Base-by-base conservation (phyloP, 805 yeast genomes). In the Zygosaccharomyces rouxii region DNA sequence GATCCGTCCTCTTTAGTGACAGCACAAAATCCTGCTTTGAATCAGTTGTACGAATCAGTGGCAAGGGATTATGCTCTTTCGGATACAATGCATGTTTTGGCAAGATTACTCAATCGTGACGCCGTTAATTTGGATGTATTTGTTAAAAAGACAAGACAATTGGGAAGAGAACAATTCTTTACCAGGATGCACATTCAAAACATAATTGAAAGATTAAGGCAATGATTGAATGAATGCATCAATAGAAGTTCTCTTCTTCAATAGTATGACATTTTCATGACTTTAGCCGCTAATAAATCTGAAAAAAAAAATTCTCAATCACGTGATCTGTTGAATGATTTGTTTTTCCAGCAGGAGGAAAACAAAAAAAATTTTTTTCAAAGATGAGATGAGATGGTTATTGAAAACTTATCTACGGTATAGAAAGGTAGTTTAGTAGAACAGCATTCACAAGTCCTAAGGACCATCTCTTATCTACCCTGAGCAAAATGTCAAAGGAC, bases 11-110 rank as follows among this genome's bases (percentile, higher is more conserved):
- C 73, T 9, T 54, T 74, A 2, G 67, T 80, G 1, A 67, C 71
- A 30, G 79, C 82, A 0, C 82, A 78, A 47, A 76, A 80, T 1
- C 69, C 71, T 0, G 81, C 76, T 1, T 72, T 76, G 47, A 74
- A 77, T 48, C 95, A 87, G 47, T 46, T 64, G n/a, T 62, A 63
- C 37, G 47, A 52, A 18, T 68, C 84, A 1, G 78, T 79, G 0
- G 76, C 89, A 16, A 83, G 79, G 35, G 86, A 85, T 45, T 74
- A 76, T 51, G 86, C 95, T 1, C 75, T 83, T n/a, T 77, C 77
- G 26, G 96, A 90, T 60, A 72, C 90, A 0, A 69, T 80, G 5
- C 73, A 77, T 48, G 73, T 80, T 9, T 69, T 89, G 7, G 44
- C 55, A 9, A 47, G 55, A 22, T 28, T 62, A 40, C 46, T 63